Evolutionary conservation across 441 rosid species (phyloP).

Genomic region (Erodium texanum): DNA sequence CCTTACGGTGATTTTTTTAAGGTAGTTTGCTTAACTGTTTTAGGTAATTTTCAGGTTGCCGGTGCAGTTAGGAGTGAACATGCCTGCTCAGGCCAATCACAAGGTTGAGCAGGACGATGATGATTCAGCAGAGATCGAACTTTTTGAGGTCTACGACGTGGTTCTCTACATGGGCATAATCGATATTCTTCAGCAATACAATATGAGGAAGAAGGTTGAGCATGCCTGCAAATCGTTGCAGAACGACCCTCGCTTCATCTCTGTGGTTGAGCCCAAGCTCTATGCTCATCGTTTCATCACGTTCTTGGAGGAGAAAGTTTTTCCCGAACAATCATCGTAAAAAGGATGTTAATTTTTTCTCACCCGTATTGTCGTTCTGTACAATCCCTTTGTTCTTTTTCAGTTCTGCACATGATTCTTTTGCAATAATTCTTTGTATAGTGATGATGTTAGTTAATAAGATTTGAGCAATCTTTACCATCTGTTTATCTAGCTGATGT

Average conservation of each 20-base stretch:
- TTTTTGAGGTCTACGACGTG: conserved; percentile 76
- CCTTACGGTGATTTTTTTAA: too few relatives aligned
- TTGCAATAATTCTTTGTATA: too few relatives aligned
- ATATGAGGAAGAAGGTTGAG: conserved; percentile 60
- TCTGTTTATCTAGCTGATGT: too few relatives aligned
- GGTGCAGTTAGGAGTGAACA: too few relatives aligned
- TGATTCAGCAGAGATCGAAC: conserved; percentile 48
- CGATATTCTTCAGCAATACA: conserved; percentile 80
- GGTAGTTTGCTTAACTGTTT: too few relatives aligned
- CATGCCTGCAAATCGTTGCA: conserved; percentile 56
- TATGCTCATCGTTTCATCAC: conserved; percentile 64
- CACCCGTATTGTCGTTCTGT: too few relatives aligned
- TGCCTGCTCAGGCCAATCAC: conserved; percentile 15
- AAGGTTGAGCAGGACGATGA: conserved; percentile 33
- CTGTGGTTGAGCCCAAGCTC: conserved; percentile 56
- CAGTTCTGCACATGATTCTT: too few relatives aligned
- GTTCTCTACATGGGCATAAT: conserved; percentile 91
- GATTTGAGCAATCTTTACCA: too few relatives aligned
- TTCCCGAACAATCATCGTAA: conserved; percentile 25
- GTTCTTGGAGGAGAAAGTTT: conserved; percentile 58
- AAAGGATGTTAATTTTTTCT: too few relatives aligned
- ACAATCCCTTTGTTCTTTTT: too few relatives aligned
- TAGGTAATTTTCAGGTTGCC: conserved; percentile 44
- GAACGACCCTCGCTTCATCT: conserved; percentile 49
- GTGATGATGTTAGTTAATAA: too few relatives aligned